Evolutionary conservation across 1,284 basidiomycete genomes (phyloP).

Genomic region (Irpex rosettiformis): DNA sequence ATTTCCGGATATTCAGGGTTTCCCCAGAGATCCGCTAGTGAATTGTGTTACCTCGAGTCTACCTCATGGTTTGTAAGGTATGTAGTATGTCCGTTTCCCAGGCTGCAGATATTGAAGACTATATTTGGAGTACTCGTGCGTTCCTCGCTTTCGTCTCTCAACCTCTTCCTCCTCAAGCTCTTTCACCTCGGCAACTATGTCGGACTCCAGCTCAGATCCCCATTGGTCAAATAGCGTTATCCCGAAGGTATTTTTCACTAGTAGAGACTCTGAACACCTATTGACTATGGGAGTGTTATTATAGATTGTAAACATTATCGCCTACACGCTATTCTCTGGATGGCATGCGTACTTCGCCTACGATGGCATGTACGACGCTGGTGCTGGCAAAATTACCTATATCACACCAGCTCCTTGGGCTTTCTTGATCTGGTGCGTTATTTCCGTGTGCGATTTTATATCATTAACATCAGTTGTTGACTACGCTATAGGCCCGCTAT

Average conservation of each 20-base stretch:
- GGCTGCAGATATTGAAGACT: not conserved
- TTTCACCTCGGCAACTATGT: not conserved
- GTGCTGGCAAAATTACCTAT: constrained; percentile 76
- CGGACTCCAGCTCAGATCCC: not conserved
- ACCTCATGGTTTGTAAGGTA: not conserved
- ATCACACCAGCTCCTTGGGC: constrained; percentile 88
- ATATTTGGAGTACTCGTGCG: not conserved
- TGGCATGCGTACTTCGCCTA: constrained; percentile 17
- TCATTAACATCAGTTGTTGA: constrained; percentile 7
- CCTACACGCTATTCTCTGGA: not conserved
- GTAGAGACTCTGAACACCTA: too few relatives aligned
- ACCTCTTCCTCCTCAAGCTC: not conserved
- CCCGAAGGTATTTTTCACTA: too few relatives aligned
- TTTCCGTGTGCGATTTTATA: not conserved
- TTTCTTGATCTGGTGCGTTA: constrained; percentile 72
- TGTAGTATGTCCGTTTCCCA: not conserved
- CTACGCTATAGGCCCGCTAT: constrained; percentile 63
- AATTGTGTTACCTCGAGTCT: not conserved
- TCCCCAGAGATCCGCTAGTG: not conserved
- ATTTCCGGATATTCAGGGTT: not conserved
- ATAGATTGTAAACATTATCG: not conserved
- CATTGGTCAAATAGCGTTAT: not conserved
- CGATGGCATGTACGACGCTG: constrained; percentile 61
- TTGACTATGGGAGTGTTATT: too few relatives aligned
- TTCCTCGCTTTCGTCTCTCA: too few relatives aligned